Evolutionary conservation across 1,284 basidiomycete genomes (phyloP).

Genomic region (Gomphus sp.): DNA sequence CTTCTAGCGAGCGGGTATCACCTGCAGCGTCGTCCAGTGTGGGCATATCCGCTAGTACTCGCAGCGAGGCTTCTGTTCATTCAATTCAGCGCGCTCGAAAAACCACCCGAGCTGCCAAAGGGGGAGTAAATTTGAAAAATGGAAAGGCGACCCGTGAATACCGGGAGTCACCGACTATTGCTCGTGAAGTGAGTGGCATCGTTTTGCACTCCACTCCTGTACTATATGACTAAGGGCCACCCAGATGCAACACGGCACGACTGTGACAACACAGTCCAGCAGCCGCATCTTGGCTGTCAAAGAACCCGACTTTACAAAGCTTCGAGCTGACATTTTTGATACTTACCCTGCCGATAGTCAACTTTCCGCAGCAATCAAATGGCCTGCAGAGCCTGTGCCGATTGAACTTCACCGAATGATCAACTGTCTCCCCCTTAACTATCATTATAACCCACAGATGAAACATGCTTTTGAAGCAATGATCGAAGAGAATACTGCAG

Average conservation of each 20-base stretch:
- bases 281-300: conserved; percentile 1
- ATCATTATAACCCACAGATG: conserved; percentile 26
- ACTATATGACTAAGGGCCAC: background rate
- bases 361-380: conserved; percentile 4
- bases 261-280: background rate
- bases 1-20: background rate
- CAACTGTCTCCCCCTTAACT: conserved; percentile 30
- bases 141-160: background rate
- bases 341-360: background rate
- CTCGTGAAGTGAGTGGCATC: background rate
- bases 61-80: background rate
- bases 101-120: background rate
- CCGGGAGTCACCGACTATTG: background rate
- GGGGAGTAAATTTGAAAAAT: background rate
- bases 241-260: background rate
- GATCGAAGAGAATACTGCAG: conserved; percentile 43
- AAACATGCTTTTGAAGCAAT: conserved; percentile 44
- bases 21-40: background rate
- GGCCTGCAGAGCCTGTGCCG: conserved; percentile 20
- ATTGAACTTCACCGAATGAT: conserved; percentile 42
- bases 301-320: conserved; percentile 7
- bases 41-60: background rate
- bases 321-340: background rate
- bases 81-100: conserved; percentile 2
- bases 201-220: background rate